Conservation (phyloP, 129 eudicot genomes). For the carrot (Daucus carota) region DNA sequence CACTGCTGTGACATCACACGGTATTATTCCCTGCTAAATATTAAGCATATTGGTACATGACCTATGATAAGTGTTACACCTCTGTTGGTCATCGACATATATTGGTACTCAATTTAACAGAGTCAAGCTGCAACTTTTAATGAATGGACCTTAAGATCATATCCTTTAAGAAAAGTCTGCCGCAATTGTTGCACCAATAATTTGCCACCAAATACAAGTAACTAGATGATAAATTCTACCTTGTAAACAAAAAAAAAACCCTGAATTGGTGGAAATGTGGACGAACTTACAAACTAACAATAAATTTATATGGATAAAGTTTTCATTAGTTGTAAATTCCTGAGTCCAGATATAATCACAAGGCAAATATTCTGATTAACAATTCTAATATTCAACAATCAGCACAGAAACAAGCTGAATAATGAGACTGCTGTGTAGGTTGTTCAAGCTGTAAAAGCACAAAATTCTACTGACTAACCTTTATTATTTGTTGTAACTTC, state of each 20-base stretch:
- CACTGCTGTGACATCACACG: neutral
- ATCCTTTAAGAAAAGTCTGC: neutral
- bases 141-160: neutral
- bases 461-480: slow-evolving; percentile 22
- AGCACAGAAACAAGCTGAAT: neutral
- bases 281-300: neutral
- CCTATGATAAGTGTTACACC: neutral
- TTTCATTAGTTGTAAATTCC: neutral
- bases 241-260: neutral
- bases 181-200: neutral
- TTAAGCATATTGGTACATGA: neutral
- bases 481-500: slow-evolving; percentile 14
- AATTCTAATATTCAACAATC: neutral
- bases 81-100: neutral
- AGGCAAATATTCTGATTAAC: neutral
- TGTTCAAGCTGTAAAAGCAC: neutral
- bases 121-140: neutral
- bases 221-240: neutral
- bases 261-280: neutral
- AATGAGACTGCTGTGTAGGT: neutral
- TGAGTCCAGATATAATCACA: neutral
- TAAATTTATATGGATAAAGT: neutral
- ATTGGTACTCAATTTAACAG: neutral
- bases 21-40: neutral
- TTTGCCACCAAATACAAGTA: neutral